A percentile compares a stretch with the other conserved stretches of the same genome.
Evolutionary conservation across 768 basidiomycete species (phyloP).

Genomic region (Tephrocybe sp.): DNA sequence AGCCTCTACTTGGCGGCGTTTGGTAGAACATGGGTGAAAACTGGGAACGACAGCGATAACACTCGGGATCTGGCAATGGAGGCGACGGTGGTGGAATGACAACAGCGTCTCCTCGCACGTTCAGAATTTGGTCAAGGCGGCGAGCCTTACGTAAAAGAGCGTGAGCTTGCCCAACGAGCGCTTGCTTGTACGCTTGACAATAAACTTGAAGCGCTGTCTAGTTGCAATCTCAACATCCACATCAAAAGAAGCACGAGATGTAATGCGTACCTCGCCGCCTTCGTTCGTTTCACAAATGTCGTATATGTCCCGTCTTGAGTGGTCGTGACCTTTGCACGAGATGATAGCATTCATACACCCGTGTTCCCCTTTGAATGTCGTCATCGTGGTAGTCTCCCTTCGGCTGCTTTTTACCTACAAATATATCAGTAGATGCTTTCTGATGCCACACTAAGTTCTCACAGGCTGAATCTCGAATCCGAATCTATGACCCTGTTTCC

Average conservation of each 20-base stretch:
- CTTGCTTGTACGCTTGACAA: constrained; percentile 81
- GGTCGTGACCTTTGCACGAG: constrained; percentile 76
- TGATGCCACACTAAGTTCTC: constrained; percentile 22
- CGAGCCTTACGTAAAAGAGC: constrained; percentile 86
- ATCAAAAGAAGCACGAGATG: background rate
- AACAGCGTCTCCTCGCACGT: constrained; percentile 38
- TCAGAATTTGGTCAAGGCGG: constrained; percentile 73
- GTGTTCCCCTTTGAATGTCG: constrained; percentile 74
- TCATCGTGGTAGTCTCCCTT: constrained; percentile 59
- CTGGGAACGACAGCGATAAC: constrained; percentile 60
- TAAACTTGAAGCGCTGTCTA: constrained; percentile 92
- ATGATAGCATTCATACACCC: constrained; percentile 79
- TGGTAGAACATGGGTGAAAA: constrained; percentile 79
- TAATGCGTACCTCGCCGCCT: constrained; percentile 65
- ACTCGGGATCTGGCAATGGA: constrained; percentile 40
- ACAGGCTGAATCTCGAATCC: constrained; percentile 92
- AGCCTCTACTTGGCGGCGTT: constrained; percentile 2
- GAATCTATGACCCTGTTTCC: constrained; percentile 78
- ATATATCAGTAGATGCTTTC: background rate
- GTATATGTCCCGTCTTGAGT: constrained; percentile 63
- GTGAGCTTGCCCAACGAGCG: constrained; percentile 68
- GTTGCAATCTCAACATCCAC: constrained; percentile 1
- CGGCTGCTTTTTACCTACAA: constrained; percentile 73
- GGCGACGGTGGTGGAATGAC: constrained; percentile 20
- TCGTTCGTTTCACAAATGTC: constrained; percentile 86